phyloP scores from a whole-genome alignment of 495 filamentous ascomycete genomes.

The Neurospora terricola region DNA sequence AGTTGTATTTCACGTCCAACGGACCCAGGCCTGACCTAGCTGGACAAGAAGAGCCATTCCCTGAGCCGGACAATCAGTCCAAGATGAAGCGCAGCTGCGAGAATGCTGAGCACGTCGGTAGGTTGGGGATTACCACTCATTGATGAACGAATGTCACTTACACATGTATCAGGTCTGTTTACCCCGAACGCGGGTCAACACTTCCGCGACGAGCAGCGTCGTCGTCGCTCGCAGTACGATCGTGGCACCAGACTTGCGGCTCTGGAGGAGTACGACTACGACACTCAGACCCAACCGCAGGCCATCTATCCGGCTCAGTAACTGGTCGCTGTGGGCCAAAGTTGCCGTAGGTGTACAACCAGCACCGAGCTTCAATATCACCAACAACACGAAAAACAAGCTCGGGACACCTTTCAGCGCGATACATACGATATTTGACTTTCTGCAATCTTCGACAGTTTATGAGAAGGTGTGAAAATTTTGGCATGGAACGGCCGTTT shows the following conservation, averaged over 20 bases:
- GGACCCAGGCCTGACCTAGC: constrained; percentile 30
- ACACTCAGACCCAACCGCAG: constrained; percentile 24
- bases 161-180: constrained; percentile 47
- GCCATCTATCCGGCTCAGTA: constrained; percentile 18
- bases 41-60: constrained; percentile 60
- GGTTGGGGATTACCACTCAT: constrained; percentile 18
- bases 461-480: neutral
- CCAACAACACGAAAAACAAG: neutral
- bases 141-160: neutral
- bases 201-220: constrained; percentile 64
- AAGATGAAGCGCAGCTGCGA: constrained; percentile 79
- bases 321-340: neutral
- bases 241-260: constrained; percentile 55
- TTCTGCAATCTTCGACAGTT: neutral
- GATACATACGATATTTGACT: neutral
- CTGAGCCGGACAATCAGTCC: constrained; percentile 67
- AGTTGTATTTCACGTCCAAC: constrained; percentile 43
- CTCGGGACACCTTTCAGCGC: neutral
- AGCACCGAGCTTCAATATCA: neutral
- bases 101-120: constrained; percentile 77
- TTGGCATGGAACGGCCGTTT: neutral
- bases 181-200: constrained; percentile 64
- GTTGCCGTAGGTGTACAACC: neutral
- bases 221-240: constrained; percentile 67
- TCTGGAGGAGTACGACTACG: constrained; percentile 49